Conservation (phyloP, 2,329 filamentous ascomycete genomes). For the Aschersonia sp. region DNA sequence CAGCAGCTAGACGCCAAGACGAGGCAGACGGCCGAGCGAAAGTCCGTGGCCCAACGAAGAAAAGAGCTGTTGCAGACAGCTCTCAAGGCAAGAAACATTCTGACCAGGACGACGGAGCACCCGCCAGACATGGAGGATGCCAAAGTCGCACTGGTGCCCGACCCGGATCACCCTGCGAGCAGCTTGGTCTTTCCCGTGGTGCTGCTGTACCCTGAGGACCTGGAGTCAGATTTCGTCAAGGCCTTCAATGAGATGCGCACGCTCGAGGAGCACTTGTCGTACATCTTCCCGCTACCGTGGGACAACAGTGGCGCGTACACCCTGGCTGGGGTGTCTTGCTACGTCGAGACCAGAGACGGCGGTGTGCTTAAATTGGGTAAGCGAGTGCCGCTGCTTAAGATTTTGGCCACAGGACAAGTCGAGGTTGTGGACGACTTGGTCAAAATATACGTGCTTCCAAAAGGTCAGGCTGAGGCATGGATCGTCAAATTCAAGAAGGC, state of each 20-base stretch:
- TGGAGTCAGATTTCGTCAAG: slow-evolving; percentile 85
- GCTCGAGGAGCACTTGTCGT: slow-evolving; percentile 63
- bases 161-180: slow-evolving; percentile 60
- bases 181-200: slow-evolving; percentile 64
- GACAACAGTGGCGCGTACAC: slow-evolving; percentile 56
- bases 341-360: slow-evolving; percentile 68
- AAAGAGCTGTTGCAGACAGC: slow-evolving; percentile 49
- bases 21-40: slow-evolving; percentile 38
- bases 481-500: slow-evolving; percentile 73
- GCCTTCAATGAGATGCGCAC: slow-evolving; percentile 65
- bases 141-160: slow-evolving; percentile 50
- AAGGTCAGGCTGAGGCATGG: slow-evolving; percentile 55
- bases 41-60: slow-evolving; percentile 40
- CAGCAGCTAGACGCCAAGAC: slow-evolving; percentile 38
- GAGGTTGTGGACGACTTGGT: slow-evolving; percentile 82
- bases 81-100: slow-evolving; percentile 55
- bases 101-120: slow-evolving; percentile 48
- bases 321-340: slow-evolving; percentile 59
- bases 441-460: slow-evolving; percentile 70
- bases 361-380: slow-evolving; percentile 83
- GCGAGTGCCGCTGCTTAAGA: slow-evolving; percentile 63
- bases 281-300: slow-evolving; percentile 85
- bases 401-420: slow-evolving; percentile 61
- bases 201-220: slow-evolving; percentile 69
- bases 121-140: slow-evolving; percentile 86